Conservation (phyloP, 1,284 basidiomycete genomes). For the Pseudomicrostroma phylloplanum region DNA sequence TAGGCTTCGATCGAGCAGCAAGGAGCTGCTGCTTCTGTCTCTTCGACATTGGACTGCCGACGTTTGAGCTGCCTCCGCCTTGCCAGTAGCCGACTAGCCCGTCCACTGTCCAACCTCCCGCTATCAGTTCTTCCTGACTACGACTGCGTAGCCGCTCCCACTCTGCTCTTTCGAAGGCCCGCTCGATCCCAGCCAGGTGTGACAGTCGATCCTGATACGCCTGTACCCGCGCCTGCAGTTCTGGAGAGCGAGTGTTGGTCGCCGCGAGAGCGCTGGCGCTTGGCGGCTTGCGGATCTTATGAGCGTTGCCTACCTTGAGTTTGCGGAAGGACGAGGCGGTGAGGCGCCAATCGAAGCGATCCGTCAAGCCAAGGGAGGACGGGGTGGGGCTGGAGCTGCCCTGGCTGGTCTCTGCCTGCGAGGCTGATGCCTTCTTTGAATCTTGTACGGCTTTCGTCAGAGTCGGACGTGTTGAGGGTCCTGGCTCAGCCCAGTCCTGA, state of each 20-base stretch:
- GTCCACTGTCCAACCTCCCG: background rate
- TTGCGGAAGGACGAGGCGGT: background rate
- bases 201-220: background rate
- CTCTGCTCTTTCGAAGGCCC: background rate
- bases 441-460: no score
- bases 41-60: background rate
- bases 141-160: background rate
- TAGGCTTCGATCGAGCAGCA: background rate
- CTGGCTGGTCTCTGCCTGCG: no score
- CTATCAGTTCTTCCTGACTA: background rate
- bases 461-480: no score
- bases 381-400: background rate
- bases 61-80: background rate
- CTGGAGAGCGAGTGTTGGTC: background rate
- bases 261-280: background rate
- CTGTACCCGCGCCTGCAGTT: background rate
- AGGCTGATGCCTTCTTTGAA: no score
- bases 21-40: background rate
- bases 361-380: background rate
- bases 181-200: background rate
- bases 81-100: slow-evolving; percentile 3
- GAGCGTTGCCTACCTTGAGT: background rate
- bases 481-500: no score
- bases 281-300: background rate
- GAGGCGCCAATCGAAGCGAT: slow-evolving; percentile 7